Conservation (phyloP, 805 yeast genomes). For the Trichomonascus vanleenenianus region DNA sequence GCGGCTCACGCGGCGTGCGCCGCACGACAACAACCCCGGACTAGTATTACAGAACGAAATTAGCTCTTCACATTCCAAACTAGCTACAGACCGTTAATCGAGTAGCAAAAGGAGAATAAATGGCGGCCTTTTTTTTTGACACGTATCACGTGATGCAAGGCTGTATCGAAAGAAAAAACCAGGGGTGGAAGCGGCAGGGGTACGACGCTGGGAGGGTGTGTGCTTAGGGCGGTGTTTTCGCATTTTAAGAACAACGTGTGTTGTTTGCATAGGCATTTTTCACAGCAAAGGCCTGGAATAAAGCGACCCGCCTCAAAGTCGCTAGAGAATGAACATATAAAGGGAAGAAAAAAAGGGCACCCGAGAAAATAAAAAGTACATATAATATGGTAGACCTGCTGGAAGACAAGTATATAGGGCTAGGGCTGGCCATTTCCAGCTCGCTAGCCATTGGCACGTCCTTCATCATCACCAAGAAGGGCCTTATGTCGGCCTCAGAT, state of each 20-base stretch:
- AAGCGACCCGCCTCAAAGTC: background rate
- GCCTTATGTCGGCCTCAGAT: conserved; percentile 62
- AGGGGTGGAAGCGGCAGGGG: background rate
- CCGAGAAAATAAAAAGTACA: background rate
- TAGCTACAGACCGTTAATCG: no score
- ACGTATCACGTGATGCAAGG: background rate
- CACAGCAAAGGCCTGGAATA: background rate
- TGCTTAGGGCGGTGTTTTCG: background rate
- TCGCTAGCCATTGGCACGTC: conserved; percentile 88
- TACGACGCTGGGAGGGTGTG: no score
- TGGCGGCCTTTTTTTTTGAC: no score
- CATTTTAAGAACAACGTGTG: background rate
- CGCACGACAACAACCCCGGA: no score
- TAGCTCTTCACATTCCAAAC: no score
- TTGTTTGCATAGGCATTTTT: background rate
- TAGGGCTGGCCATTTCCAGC: conserved; percentile 78
- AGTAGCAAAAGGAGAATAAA: no score
- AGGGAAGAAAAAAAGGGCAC: background rate
- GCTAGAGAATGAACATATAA: background rate
- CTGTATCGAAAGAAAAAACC: no score
- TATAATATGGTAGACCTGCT: conserved; percentile 24
- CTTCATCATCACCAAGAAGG: conserved; percentile 82
- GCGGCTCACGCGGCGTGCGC: no score
- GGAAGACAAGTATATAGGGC: conserved; percentile 84
- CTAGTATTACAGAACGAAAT: no score